Evolutionary conservation across 164 flowering plant genomes (phyloP), one percentile per base, ranked within the genome.

Genomic region (Liquidambar formosana): DNA sequence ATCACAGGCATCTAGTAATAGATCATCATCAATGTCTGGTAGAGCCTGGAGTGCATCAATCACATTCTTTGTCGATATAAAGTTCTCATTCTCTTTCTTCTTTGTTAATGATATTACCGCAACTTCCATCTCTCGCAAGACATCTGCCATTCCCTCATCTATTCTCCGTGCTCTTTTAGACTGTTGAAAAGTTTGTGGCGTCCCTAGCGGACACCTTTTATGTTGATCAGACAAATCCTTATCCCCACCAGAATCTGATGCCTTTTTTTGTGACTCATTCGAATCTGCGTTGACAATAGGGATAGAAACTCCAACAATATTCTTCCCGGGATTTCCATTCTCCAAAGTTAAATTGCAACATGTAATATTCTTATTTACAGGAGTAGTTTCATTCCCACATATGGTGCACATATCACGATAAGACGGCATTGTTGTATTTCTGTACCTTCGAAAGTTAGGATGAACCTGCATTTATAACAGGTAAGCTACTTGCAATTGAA

Each of bases 1-100:
- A 73, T 88, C 89, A 60, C 88, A 85, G 4, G 92, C 89, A 73
- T 88, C 89, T 56, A 88, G 54, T 27, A 88, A 57, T 48, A 88
- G 83, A 45, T 85, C 89, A 61, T 88, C 89, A 71, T 88, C 88
- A 78, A 85, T 79, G 33, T 84, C 86, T 27, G 88, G 85, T 18
- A 85, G 72, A 21, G 81, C 83, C 75, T 88, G 89, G 11, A 88
- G 68, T 2, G 81, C 89, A 61, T 70, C 73, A 69, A 85, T 63
- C 15, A 83, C 89, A 28, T 41, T 67, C 77, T 82, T 87, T 46
- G 78, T 73, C 1, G 83, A 64, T 9, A 74, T 6, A 9, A 73
- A 70, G 64, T 62, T 70, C 61, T 71, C 76, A 23, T 70, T 65
- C 21, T 75, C 81, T 47, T 54, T 75, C 56, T 60, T 68, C 69